Percentiles rank a stretch among this genome's conserved stretches.
phyloP scores from a whole-genome alignment of 306 rosid genomes.

The Glycine tomentella region DNA sequence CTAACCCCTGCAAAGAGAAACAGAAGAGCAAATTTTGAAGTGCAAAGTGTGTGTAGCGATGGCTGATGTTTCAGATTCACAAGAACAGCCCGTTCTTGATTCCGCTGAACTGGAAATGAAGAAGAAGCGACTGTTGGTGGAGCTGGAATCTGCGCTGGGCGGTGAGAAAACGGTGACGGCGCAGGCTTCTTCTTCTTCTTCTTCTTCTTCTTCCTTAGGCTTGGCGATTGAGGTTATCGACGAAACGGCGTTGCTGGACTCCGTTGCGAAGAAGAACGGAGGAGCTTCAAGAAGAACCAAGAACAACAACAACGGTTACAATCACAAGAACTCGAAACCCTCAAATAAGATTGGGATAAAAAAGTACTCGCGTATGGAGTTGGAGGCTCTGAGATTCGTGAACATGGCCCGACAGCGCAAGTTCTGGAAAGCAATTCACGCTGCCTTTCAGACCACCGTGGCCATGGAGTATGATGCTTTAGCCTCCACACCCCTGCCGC shows the following conservation, averaged over 20 bases:
- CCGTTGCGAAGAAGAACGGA: constrained; percentile 41
- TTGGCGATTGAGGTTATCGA: constrained; percentile 73
- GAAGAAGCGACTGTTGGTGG: constrained; percentile 65
- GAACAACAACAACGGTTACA: no score
- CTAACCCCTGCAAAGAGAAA: background rate
- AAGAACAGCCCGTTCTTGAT: constrained; percentile 33
- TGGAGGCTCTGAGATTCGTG: constrained; percentile 74
- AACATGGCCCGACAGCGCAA: constrained; percentile 60
- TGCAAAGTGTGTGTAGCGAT: background rate
- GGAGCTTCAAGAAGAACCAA: constrained; percentile 43
- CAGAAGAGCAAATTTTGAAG: background rate
- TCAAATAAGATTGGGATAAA: background rate
- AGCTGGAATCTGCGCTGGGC: constrained; percentile 57
- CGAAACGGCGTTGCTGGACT: constrained; percentile 79
- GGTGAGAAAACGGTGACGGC: background rate
- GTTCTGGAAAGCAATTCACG: constrained; percentile 66
- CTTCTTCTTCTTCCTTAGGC: background rate
- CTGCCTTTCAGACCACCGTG: constrained; percentile 57
- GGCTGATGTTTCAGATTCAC: background rate
- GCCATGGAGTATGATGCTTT: constrained; percentile 68
- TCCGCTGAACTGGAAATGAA: constrained; percentile 40
- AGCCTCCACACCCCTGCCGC: constrained; percentile 47
- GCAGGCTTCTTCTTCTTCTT: background rate
- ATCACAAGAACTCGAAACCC: no score
- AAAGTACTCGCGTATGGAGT: constrained; percentile 61